A percentile compares a stretch with the other conserved stretches of the same genome.
phyloP scores from a whole-genome alignment of 345 rosid genomes.

The Cardamine occulta region DNA sequence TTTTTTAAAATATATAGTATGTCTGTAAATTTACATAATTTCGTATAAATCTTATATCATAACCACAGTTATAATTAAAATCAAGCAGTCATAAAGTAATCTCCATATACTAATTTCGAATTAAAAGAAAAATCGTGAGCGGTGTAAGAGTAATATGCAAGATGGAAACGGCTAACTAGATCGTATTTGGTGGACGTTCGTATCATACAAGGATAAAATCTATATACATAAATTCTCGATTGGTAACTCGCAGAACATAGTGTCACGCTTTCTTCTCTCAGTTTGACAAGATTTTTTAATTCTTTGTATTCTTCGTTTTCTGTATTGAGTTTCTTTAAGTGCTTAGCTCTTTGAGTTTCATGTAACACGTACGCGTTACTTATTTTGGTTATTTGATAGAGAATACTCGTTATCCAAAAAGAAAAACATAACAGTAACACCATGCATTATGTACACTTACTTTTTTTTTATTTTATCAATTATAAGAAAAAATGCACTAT shows the following conservation, averaged over 20 bases:
- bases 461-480: no score
- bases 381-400: not conserved
- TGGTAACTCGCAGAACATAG: not conserved
- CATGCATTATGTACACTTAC: no score
- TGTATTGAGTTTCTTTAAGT: not conserved
- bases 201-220: not conserved
- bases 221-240: not conserved
- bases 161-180: not conserved
- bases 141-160: not conserved
- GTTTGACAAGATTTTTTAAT: no score
- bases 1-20: not conserved
- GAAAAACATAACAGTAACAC: no score
- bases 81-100: constrained; percentile 3
- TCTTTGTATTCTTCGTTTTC: no score
- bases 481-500: not conserved
- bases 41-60: not conserved
- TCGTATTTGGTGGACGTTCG: not conserved
- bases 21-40: constrained; percentile 18
- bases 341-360: not conserved
- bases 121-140: constrained; percentile 2
- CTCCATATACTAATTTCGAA: not conserved
- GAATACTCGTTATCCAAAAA: no score
- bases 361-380: not conserved
- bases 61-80: not conserved
- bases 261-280: no score